Conservation (phyloP, 2,329 filamentous ascomycete genomes). For the Grosmannia clavigera region DNA sequence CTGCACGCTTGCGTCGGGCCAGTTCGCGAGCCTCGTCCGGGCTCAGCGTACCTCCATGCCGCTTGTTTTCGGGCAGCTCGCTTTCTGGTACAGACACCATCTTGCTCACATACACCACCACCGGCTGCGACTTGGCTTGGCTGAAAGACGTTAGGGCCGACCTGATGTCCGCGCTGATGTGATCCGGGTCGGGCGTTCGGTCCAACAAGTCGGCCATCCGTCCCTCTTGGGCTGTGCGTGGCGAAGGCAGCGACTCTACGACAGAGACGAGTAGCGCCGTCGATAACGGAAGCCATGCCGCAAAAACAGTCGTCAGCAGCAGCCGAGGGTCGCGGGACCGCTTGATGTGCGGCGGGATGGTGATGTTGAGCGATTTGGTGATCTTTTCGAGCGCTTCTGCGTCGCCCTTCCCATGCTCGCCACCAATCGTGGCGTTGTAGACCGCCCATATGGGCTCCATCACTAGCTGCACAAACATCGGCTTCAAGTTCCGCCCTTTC, state of each 20-base stretch:
- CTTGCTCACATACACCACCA: constrained; percentile 94
- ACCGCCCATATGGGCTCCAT: constrained; percentile 94
- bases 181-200: constrained; percentile 61
- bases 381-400: constrained; percentile 80
- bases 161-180: constrained; percentile 56
- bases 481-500: constrained; percentile 82
- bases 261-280: constrained; percentile 89
- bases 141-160: constrained; percentile 74
- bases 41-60: constrained; percentile 53
- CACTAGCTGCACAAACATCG: constrained; percentile 94
- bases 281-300: constrained; percentile 82
- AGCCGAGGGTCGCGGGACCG: constrained; percentile 74
- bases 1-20: constrained; percentile 76
- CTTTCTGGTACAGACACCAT: constrained; percentile 94
- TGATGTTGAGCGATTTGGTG: constrained; percentile 78
- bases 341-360: constrained; percentile 69
- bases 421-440: constrained; percentile 79
- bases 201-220: constrained; percentile 70
- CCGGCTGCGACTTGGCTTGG: constrained; percentile 54
- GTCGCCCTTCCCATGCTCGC: constrained; percentile 73
- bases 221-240: constrained; percentile 63
- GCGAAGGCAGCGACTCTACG: constrained; percentile 82
- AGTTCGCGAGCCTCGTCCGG: constrained; percentile 84
- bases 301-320: constrained; percentile 75
- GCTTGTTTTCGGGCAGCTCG: constrained; percentile 78